phyloP scores from a whole-genome alignment of 768 basidiomycete species.

The Mycena rebaudengoi region DNA sequence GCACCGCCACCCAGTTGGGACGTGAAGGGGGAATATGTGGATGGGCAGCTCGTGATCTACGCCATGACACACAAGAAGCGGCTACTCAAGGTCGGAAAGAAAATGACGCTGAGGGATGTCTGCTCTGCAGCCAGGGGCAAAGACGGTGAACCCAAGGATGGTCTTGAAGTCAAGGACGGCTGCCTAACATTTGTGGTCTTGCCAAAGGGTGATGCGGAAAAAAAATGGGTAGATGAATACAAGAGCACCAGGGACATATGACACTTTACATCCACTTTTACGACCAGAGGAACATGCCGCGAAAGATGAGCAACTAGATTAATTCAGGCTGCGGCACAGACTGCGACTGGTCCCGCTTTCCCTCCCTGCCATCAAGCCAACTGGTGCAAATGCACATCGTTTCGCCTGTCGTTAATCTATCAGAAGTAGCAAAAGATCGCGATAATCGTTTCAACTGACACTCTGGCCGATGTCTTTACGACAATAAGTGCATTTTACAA shows the following conservation, averaged over 20 bases:
- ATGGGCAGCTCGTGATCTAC: slow-evolving; percentile 77
- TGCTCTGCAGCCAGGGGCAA: slow-evolving; percentile 68
- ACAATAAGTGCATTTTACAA: slow-evolving; percentile 50
- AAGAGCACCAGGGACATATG: slow-evolving; percentile 54
- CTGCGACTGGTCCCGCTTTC: no score
- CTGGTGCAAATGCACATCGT: no score
- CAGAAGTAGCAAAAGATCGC: no score
- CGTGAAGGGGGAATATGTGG: slow-evolving; percentile 67
- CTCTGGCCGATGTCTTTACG: slow-evolving; percentile 53
- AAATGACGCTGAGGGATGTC: slow-evolving; percentile 85
- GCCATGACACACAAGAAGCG: slow-evolving; percentile 80
- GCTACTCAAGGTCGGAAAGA: slow-evolving; percentile 90
- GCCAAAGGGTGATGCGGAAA: slow-evolving; percentile 79
- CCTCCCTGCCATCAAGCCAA: no score
- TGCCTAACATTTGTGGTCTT: slow-evolving; percentile 83
- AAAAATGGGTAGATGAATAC: slow-evolving; percentile 88
- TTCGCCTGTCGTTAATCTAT: no score
- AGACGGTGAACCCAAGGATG: slow-evolving; percentile 71
- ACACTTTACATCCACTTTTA: not conserved
- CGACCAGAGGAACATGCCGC: no score
- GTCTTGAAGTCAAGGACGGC: slow-evolving; percentile 84
- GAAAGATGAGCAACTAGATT: not conserved
- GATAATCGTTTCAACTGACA: no score
- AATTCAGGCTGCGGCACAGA: not conserved
- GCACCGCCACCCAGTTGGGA: slow-evolving; percentile 82